These are phyloP conservation scores for Fraxinus latifolia DNA, from an alignment of 305 asterid genomes.

Conservation along the genomic window DNA sequence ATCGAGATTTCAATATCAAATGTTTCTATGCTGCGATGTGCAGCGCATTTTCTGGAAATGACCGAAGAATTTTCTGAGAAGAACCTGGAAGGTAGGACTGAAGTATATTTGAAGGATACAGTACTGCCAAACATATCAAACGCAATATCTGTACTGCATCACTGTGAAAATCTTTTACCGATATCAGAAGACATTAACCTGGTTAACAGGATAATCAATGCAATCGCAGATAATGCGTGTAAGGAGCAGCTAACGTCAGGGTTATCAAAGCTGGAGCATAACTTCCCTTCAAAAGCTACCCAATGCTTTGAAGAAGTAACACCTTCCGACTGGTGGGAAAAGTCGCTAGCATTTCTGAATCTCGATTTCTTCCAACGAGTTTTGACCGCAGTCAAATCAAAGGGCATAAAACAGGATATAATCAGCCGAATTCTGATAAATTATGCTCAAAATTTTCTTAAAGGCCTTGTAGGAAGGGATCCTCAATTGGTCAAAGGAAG, in stretches of 20 bases:
- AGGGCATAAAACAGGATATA: conserved; percentile 78
- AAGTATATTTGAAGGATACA: conserved; percentile 51
- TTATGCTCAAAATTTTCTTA: conserved; percentile 81
- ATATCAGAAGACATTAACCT: conserved; percentile 59
- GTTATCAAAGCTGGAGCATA: conserved; percentile 70
- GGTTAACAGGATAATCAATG: conserved; percentile 51
- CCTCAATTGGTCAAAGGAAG: conserved; percentile 47
- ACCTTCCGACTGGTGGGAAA: conserved; percentile 82
- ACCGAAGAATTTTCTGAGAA: conserved; percentile 71
- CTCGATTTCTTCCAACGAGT: conserved; percentile 79
- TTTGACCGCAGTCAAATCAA: conserved; percentile 60
- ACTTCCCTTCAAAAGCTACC: conserved; percentile 44
- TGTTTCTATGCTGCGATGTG: conserved; percentile 64
- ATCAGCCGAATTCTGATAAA: conserved; percentile 69
- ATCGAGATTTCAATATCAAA: conserved; percentile 59
- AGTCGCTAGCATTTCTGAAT: conserved; percentile 48
- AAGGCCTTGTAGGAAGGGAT: conserved; percentile 52
- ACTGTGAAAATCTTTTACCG: conserved; percentile 62
- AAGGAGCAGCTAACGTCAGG: conserved; percentile 87
- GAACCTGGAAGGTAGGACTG: conserved; percentile 68
- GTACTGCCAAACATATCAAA: conserved; percentile 60
- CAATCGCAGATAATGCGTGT: conserved; percentile 70
- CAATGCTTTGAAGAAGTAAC: conserved; percentile 45
- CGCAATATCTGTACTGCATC: conserved; percentile 66
- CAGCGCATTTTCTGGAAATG: conserved; percentile 80